Percentiles rank a stretch among this genome's conserved stretches.
phyloP scores from a whole-genome alignment of 1,284 basidiomycete genomes.

The Cerioporus squamosus region DNA sequence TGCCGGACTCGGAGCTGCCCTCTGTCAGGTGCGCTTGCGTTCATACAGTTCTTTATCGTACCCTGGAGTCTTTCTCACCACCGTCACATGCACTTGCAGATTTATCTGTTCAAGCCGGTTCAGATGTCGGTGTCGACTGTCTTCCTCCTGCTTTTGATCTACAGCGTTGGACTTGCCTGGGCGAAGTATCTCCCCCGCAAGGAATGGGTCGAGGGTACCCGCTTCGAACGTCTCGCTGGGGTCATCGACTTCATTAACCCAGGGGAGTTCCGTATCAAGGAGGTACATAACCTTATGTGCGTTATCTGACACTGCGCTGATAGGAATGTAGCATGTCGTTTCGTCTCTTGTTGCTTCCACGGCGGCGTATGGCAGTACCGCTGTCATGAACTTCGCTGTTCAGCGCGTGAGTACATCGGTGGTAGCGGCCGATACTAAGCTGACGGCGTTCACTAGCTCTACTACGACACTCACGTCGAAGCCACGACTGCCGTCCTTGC shows the following conservation, averaged over 20 bases:
- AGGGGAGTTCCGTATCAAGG: slow-evolving; percentile 60
- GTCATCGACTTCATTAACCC: slow-evolving; percentile 58
- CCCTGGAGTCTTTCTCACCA: background rate
- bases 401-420: slow-evolving; percentile 47
- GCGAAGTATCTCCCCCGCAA: slow-evolving; percentile 47
- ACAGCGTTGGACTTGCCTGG: slow-evolving; percentile 57
- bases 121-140: slow-evolving; percentile 55
- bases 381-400: slow-evolving; percentile 64
- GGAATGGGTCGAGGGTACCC: slow-evolving; percentile 45
- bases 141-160: slow-evolving; percentile 64
- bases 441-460: slow-evolving; percentile 45
- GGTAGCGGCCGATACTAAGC: slow-evolving; percentile 40
- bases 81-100: slow-evolving; percentile 37
- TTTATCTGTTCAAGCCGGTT: slow-evolving; percentile 66
- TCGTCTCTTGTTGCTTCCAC: slow-evolving; percentile 65
- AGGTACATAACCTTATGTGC: slow-evolving; percentile 41
- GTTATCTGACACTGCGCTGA: background rate
- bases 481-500: slow-evolving; percentile 64
- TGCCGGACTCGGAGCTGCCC: slow-evolving; percentile 56
- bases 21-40: slow-evolving; percentile 45
- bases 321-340: slow-evolving; percentile 53
- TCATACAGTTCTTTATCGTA: background rate
- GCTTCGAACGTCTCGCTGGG: slow-evolving; percentile 42
- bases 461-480: slow-evolving; percentile 59
- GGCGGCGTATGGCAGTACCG: slow-evolving; percentile 53